These are phyloP conservation scores for Monilinia fructigena DNA, from an alignment of 2,329 filamentous ascomycete genomes.

Conservation along the genomic window DNA sequence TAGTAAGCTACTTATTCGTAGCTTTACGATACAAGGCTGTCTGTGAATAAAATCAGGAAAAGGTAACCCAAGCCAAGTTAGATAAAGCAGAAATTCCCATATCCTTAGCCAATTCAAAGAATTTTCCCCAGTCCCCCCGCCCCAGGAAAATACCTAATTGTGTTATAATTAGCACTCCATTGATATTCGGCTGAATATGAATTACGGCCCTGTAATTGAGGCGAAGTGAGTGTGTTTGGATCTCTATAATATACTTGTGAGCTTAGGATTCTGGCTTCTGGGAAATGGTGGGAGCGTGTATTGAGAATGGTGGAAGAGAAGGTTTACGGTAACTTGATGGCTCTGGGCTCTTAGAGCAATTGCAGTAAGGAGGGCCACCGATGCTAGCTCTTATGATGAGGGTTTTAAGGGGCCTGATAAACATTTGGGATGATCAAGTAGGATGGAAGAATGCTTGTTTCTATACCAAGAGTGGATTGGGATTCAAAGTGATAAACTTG, in stretches of 20 bases:
- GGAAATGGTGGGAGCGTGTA: not conserved
- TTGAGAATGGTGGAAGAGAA: not conserved
- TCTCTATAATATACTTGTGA: slow-evolving; percentile 41
- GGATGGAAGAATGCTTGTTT: not conserved
- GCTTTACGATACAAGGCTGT: not conserved
- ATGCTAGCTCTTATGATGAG: slow-evolving; percentile 57
- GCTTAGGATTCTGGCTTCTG: not conserved
- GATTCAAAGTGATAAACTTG: not conserved
- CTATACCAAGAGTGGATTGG: not conserved
- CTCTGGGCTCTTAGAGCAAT: slow-evolving; percentile 61
- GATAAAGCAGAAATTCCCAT: not conserved
- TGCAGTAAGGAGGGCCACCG: slow-evolving; percentile 57
- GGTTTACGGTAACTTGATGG: slow-evolving; percentile 17
- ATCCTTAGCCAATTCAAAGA: not conserved
- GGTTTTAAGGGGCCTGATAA: slow-evolving; percentile 36
- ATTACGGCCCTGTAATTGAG: slow-evolving; percentile 58
- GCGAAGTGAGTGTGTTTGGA: slow-evolving; percentile 57
- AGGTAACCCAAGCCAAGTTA: not conserved
- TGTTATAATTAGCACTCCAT: slow-evolving; percentile 49
- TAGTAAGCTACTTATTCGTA: not conserved
- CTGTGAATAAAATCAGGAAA: too few species aligned
- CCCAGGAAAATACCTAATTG: slow-evolving; percentile 45
- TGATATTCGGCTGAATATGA: slow-evolving; percentile 61
- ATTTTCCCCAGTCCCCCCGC: slow-evolving; percentile 40
- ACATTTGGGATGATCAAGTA: not conserved